Conservation (phyloP, 1,139 yeast genomes). For the Geotrichum phurueaensis region DNA sequence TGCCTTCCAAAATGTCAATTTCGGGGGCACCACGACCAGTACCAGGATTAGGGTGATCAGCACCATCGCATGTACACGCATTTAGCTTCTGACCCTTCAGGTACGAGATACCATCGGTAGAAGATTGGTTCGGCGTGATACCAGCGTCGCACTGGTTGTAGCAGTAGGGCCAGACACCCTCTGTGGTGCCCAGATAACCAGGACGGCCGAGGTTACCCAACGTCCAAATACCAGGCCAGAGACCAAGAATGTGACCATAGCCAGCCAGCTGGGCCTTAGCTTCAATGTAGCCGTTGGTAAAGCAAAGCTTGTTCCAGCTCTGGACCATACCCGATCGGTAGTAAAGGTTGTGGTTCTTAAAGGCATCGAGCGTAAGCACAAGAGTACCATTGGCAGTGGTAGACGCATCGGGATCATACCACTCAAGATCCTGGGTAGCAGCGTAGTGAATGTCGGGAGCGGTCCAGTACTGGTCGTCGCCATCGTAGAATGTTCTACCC, state of each 20-base stretch:
- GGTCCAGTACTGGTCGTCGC: constrained; percentile 79
- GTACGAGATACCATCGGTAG: constrained; percentile 72
- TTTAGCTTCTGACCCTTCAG: constrained; percentile 71
- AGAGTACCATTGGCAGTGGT: constrained; percentile 64
- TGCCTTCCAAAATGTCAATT: constrained; percentile 79
- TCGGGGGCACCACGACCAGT: constrained; percentile 86
- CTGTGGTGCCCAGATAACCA: constrained; percentile 71
- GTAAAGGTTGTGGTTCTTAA: constrained; percentile 59
- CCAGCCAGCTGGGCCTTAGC: constrained; percentile 68
- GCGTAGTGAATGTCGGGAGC: constrained; percentile 73
- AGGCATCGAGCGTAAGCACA: constrained; percentile 65
- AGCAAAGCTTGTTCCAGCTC: constrained; percentile 77
- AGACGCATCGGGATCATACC: constrained; percentile 83
- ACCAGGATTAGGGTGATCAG: constrained; percentile 75
- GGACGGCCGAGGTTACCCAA: constrained; percentile 83
- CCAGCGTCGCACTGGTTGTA: constrained; percentile 81
- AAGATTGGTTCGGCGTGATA: constrained; percentile 78
- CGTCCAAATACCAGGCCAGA: constrained; percentile 92
- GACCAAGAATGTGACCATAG: constrained; percentile 59
- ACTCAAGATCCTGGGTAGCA: constrained; percentile 77
- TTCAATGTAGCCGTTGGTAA: constrained; percentile 68
- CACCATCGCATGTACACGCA: constrained; percentile 66
- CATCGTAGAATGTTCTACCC: constrained; percentile 76
- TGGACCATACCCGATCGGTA: constrained; percentile 84
- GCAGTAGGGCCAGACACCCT: constrained; percentile 88